A percentile compares a stretch with the other conserved stretches of the same genome.
These are phyloP conservation scores for Colletotrichum cordylinicola DNA, from an alignment of 2,329 filamentous ascomycete species.

Conservation along the genomic window DNA sequence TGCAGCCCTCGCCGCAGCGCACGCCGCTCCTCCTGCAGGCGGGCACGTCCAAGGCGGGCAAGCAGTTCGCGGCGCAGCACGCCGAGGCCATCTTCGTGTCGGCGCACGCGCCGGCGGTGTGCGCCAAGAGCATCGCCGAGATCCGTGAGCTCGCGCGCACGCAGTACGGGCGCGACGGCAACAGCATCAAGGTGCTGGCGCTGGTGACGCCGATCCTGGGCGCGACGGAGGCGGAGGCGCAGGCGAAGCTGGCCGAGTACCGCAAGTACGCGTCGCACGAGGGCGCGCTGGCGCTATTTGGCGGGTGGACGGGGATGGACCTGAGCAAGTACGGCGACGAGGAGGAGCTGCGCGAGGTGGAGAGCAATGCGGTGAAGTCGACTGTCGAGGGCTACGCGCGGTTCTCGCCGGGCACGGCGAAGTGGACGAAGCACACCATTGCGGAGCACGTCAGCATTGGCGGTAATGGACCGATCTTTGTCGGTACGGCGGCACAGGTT, in stretches of 20 bases:
- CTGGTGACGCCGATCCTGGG: constrained; percentile 71
- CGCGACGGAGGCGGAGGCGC: constrained; percentile 68
- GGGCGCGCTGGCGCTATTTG: constrained; percentile 73
- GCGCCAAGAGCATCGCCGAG: constrained; percentile 67
- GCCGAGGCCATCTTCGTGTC: constrained; percentile 76
- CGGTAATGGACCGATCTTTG: constrained; percentile 67
- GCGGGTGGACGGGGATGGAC: constrained; percentile 73
- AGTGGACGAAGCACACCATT: constrained; percentile 76
- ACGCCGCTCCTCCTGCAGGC: constrained; percentile 75
- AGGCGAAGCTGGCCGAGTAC: constrained; percentile 67
- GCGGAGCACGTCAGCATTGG: constrained; percentile 73
- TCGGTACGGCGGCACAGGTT: constrained; percentile 69
- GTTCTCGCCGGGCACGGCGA: constrained; percentile 62
- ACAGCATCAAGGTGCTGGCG: constrained; percentile 71
- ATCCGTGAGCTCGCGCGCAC: constrained; percentile 61
- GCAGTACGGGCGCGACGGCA: constrained; percentile 61
- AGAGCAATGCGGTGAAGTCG: constrained; percentile 66
- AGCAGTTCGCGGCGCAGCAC: constrained; percentile 71
- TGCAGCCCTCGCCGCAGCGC: constrained; percentile 69
- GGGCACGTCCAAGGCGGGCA: constrained; percentile 70
- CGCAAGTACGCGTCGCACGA: constrained; percentile 64
- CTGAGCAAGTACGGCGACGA: constrained; percentile 66
- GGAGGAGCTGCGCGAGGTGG: constrained; percentile 66
- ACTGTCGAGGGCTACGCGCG: constrained; percentile 61
- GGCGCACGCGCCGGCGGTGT: constrained; percentile 66